Conservation (phyloP, 192 early-diverging fungal species). For the Coemansia asiatica region DNA sequence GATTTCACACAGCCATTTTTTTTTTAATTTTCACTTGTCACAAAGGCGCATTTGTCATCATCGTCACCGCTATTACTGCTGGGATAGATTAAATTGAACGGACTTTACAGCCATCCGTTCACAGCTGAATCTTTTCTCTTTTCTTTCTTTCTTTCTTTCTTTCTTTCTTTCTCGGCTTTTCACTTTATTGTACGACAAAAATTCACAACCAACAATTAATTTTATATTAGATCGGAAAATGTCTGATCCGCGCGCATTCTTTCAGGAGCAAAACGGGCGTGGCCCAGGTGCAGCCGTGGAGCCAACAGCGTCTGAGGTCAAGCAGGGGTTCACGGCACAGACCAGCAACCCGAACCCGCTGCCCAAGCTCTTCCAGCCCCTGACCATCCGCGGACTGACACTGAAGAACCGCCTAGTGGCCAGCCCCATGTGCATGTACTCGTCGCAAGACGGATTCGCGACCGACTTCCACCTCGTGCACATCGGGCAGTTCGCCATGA, state of each 20-base stretch:
- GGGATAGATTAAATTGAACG: no score
- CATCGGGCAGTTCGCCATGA: slow-evolving; percentile 68
- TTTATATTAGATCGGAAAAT: no score
- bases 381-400: slow-evolving; percentile 64
- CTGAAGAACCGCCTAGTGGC: slow-evolving; percentile 77
- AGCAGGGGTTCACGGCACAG: slow-evolving; percentile 26
- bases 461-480: slow-evolving; percentile 68
- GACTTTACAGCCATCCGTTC: no score
- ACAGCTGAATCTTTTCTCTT: no score
- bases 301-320: slow-evolving; percentile 37
- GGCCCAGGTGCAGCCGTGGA: slow-evolving; percentile 36
- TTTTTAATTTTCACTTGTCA: not conserved
- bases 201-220: no score
- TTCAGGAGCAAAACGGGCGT: slow-evolving; percentile 30
- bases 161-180: no score
- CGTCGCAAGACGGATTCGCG: slow-evolving; percentile 62
- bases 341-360: slow-evolving; percentile 16
- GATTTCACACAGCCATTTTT: not conserved
- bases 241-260: slow-evolving; percentile 23
- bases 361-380: slow-evolving; percentile 66
- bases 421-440: slow-evolving; percentile 86
- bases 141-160: no score
- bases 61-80: not conserved
- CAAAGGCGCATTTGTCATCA: not conserved
- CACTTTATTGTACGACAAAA: no score